A percentile compares a stretch with the other conserved stretches of the same genome.
Conservation (phyloP, 345 rosid species). For the Eutrema heterophyllum region DNA sequence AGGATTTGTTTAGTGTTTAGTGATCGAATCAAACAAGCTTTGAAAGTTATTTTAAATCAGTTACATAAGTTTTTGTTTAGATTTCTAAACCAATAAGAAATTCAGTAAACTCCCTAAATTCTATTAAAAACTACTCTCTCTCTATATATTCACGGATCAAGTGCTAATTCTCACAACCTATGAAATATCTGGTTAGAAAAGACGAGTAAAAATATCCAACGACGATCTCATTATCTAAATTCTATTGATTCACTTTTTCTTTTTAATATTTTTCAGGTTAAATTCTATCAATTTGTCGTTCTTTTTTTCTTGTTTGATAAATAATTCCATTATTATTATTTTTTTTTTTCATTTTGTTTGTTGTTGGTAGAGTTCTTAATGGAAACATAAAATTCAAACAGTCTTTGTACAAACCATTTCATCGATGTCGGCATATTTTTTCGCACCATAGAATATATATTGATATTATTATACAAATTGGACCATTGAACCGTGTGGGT, state of each 20-base stretch:
- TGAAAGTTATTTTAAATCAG: too few relatives aligned
- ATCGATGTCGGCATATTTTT: constrained; percentile 1
- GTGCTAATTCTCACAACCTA: too few relatives aligned
- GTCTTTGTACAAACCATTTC: constrained; percentile 11
- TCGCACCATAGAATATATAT: not conserved
- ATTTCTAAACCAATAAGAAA: too few relatives aligned
- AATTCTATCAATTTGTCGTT: not conserved
- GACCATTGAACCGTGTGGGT: not conserved
- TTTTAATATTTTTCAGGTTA: not conserved
- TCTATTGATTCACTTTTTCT: not conserved
- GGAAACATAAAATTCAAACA: constrained; percentile 13
- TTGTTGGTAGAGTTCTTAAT: not conserved
- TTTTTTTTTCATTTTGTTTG: not conserved
- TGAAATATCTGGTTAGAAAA: too few relatives aligned
- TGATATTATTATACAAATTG: not conserved
- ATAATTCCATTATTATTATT: not conserved
- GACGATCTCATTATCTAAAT: not conserved
- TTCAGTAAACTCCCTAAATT: too few relatives aligned
- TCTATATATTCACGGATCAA: too few relatives aligned
- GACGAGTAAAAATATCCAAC: not conserved
- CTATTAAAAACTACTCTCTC: too few relatives aligned
- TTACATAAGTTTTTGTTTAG: too few relatives aligned
- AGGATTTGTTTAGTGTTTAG: too few relatives aligned
- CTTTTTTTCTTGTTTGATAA: not conserved
- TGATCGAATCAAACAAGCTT: too few relatives aligned